Evolutionary conservation across 2,329 filamentous ascomycete genomes (phyloP), one percentile per base, ranked within the genome.

Genomic region (Elsinoe perseae): DNA sequence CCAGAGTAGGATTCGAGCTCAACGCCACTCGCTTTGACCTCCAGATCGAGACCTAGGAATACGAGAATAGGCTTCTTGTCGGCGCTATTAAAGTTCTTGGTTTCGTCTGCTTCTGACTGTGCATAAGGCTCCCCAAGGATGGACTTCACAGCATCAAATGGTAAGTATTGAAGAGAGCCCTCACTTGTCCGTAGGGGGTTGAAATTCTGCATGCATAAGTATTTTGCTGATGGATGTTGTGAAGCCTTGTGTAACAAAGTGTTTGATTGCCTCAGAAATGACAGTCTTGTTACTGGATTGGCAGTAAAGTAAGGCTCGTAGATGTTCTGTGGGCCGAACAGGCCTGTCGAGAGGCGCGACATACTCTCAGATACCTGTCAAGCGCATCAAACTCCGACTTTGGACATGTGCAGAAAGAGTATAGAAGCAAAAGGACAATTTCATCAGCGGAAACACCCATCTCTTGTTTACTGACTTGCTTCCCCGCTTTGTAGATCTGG

Each of bases 11-110:
- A 34, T 28, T 59, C 60, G 10, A 63, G 44, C 10, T 61, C 52
- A 3, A 58, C 60, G 7, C 59, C 56, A 12, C 57, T 52, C 3
- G 56, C 55, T 32, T 55, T 59, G n/a, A 48, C 56, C 42, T 63
- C 60, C 14, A 63, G 57, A 23, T 63, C 61, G 4, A 63, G 56
- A 21, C 61, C 61, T 7, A 63, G 60, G 36, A 63, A 62, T 10
- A 63, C 32, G 1, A 63, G 59, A 18, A 57, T 56, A 14, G 61
- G 59, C 56, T 61, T 58, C 44, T 60, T 60, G 20, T 58, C 56
- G 12, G 53, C 43, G 10, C 60, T 60, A 48, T 60, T 55, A 20
- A 63, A 63, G 10, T 44, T 50, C 32, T 61, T 58, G n/a, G 60
- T 57, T 9, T 59, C 59, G 12, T 57, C 48, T 54, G 61, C 61